Base-by-base conservation (phyloP, 2,329 filamentous ascomycete species). In the Penicillium sclerotigenum region DNA sequence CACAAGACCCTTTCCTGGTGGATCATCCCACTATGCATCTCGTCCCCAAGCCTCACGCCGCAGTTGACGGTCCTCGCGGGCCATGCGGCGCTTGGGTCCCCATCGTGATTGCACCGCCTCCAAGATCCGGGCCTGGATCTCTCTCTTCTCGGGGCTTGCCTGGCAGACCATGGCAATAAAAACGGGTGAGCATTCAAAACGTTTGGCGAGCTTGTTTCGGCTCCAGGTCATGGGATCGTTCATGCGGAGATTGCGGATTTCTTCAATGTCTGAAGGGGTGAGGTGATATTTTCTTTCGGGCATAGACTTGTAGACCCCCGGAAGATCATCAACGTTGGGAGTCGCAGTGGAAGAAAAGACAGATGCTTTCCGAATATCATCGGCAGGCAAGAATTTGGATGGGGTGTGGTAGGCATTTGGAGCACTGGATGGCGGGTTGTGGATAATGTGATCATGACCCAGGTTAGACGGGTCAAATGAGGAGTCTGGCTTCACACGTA, bases 341-440 rank as follows among this genome's bases (percentile, higher is more conserved):
- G 50, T 57, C 13, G 62, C 48, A 42, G 54, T 61, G 5, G 65
- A 52, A 1, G 73, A 61, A 37, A 54, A 62, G 60, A 49, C 73
- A 62, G n/a, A 71, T 60, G 63, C 79, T 59, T 78, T 74, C 54
- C 85, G 78, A 22, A 77, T 75, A 72, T 88, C 86, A 60, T 78
- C 75, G 52, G 76, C 68, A 5, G 86, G 86, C 8, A 88, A 77
- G 69, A 88, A 88, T 61, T 86, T 85, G 28, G 79, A 73, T 1
- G 86, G 86, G 1, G 86, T 88, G 68, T 86, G 82, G 66, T 84
- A 85, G 24, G 84, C 80, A 58, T 79, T 84, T 8, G 86, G 85
- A 7, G 82, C 80, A 28, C 83, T 82, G 7, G 84, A 83, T 0
- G 86, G 86, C 34, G 86, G 86, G 63, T 88, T 88, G 78, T 84